Percentiles rank a stretch among this genome's conserved stretches.
These are phyloP conservation scores for Aspergillus fijiensis DNA, from an alignment of 2,329 filamentous ascomycete species.

Conservation along the genomic window DNA sequence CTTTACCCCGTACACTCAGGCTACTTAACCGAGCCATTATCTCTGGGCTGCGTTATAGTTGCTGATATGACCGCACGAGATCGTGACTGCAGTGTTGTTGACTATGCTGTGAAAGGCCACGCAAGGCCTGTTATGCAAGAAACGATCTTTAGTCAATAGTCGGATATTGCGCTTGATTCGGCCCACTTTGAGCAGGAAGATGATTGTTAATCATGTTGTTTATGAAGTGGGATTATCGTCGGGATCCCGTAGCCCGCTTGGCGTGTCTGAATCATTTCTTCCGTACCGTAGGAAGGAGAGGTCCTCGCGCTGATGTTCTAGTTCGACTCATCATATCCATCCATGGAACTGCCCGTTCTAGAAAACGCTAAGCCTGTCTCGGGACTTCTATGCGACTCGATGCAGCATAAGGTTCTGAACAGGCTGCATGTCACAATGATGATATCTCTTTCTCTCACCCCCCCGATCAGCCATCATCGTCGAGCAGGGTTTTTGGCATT, in stretches of 20 bases:
- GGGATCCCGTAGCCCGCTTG: background rate
- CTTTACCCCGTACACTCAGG: no score
- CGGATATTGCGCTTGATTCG: background rate
- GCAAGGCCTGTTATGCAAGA: background rate
- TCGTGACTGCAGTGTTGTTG: no score
- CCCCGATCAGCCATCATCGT: background rate
- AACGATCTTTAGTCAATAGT: constrained; percentile 1
- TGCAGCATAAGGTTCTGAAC: background rate
- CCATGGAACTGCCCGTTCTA: background rate
- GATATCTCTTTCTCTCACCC: background rate
- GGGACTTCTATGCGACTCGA: background rate
- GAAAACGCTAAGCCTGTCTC: background rate
- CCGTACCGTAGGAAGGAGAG: background rate
- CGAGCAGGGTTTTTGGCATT: background rate
- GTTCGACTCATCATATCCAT: background rate
- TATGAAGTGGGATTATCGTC: background rate
- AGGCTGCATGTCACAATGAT: background rate
- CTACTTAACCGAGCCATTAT: no score
- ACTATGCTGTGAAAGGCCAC: no score
- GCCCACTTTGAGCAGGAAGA: background rate
- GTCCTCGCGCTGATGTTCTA: background rate
- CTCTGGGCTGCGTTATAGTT: no score
- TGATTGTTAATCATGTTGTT: background rate
- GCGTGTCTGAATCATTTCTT: background rate
- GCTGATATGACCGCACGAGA: no score